Evolutionary conservation across 257 asterid genomes (phyloP), one percentile per base, ranked within the genome.

Genomic region (Gentiana straminea): DNA sequence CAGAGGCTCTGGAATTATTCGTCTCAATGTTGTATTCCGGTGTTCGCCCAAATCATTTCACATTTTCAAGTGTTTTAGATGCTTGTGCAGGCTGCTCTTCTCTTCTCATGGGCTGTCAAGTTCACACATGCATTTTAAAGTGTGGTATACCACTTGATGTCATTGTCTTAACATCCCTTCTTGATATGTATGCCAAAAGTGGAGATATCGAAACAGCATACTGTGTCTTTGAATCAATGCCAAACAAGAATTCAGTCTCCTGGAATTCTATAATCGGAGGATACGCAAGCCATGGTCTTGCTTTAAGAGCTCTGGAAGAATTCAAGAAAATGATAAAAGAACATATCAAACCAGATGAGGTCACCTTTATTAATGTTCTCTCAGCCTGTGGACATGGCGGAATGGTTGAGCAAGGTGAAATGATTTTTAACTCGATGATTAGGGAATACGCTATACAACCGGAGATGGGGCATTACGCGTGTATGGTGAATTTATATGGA

Each of bases 191-290:
- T 32, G 93, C 85, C 5, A 86, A 82, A 70, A 78, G 95, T 62
- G 95, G 95, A 24, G 77, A 80, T 35, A 72, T 86, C 35, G 75
- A 68, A 8, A 71, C 85, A 3, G 80, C 89, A 33, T 77, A 49
- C 55, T 7, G 38, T 32, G 66, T 83, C 45, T 86, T 86, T 54
- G 55, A 68, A 58, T 72, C 80, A 45, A 76, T 81, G 72, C 12
- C 24, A 0, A 53, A 59, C 1, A 86, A 79, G 73, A 86, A 81
- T 69, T 47, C 79, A 69, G 95, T 69, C 35, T 77, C 90, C 3
- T 86, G 95, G 95, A 86, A 86, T 65, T 77, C 86, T 4, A 71
- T 86, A 0, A 74, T 86, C 52, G 96, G 96, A 34, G 91, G 86
- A 4, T 86, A 62, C 53, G 94, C 78, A 47, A 81, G 86, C 43